Base-by-base conservation (phyloP, 129 eudicot genomes). In the Tanacetum coccineum region DNA sequence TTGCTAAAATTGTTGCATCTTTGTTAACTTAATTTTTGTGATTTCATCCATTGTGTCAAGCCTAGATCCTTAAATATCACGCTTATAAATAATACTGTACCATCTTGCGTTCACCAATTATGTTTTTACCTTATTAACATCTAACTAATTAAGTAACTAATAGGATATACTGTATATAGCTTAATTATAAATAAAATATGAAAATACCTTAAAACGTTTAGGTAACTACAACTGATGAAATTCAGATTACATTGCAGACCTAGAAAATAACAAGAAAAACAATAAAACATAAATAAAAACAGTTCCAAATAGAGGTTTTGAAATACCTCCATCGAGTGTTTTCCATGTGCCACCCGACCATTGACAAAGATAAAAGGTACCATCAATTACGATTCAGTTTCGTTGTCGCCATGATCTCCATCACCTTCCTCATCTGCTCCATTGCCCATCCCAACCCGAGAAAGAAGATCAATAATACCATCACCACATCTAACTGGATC, bases 381-480 rank as follows among this genome's bases (percentile, higher is more conserved):
- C 50, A 60, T 62, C 52, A 71, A 2, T 30, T 22, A 36, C n/a
- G 65, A 46, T 13, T 46, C 64, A 53, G 14, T 17, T 28, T 39
- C 46, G n/a, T 10, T 20, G 13, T 63, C 25, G 21, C 70, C 62
- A 53, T 20, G 10, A 18, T 45, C 54, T 26, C 36, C 68, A 42
- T 54, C 36, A 18, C 11, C 40, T 47, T 54, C 46, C 4, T 7
- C 70, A 62, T 72, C 70, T 61, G 36, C 61, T 72, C 30, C 30
- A 3, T 14, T 52, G 44, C 19, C 9, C 71, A 14, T 55, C 22
- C 77, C 77, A 42, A 73, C n/a, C 2, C 47, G 64, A 4, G 77
- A 73, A 3, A 73, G 40, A 64, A 73, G 77, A 73, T 73, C 65
- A 53, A 64, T 28, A 17, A 71, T 73, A 45, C 77, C 64, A 73